Evolutionary conservation across 176 grass and related monocot genomes (phyloP).

Genomic region (Hsuehochloa calcarea): DNA sequence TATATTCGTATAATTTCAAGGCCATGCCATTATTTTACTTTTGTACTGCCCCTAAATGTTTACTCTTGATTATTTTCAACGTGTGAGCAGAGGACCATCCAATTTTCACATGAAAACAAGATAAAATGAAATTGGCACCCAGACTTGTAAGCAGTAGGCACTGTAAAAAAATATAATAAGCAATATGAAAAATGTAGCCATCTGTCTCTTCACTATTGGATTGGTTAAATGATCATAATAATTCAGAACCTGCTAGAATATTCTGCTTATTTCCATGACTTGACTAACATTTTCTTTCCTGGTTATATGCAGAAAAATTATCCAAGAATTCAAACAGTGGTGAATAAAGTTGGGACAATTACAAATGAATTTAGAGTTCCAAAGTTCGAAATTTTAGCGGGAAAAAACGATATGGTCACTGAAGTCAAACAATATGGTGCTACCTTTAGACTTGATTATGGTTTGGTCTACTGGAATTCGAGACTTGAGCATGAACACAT

Average conservation of each 20-base stretch:
- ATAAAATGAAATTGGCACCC: background rate
- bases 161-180: background rate
- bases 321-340: constrained; percentile 91
- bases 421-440: constrained; percentile 98
- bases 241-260: constrained; percentile 10
- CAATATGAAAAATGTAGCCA: background rate
- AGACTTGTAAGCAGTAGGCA: background rate
- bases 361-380: constrained; percentile 97
- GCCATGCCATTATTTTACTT: background rate
- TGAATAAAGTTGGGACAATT: constrained; percentile 93
- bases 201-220: background rate
- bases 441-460: constrained; percentile 89
- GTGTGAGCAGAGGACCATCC: background rate
- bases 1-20: background rate
- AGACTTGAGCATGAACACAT: constrained; percentile 95
- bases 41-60: background rate
- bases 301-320: constrained; percentile 74
- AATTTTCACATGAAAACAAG: constrained; percentile 18
- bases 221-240: constrained; percentile 3
- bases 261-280: constrained; percentile 5
- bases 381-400: constrained; percentile 83
- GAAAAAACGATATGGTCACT: constrained; percentile 74
- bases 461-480: constrained; percentile 98
- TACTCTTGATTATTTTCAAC: background rate
- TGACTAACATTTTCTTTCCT: constrained; percentile 14